Percentiles rank a stretch among this genome's conserved stretches.
Conservation (phyloP, 768 basidiomycete species). For the Nidularia pulvinata region DNA sequence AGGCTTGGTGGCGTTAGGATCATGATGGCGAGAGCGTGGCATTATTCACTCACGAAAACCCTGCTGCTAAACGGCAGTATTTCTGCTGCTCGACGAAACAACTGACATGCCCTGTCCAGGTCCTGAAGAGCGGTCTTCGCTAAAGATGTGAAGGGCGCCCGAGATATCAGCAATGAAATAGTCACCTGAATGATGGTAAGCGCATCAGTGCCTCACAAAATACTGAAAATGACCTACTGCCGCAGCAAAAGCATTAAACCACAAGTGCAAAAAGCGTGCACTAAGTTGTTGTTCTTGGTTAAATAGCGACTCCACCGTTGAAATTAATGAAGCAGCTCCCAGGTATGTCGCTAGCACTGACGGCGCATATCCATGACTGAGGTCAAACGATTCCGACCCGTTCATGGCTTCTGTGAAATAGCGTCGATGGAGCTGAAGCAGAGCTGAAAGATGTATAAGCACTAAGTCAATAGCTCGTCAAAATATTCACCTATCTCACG, state of each 20-base stretch:
- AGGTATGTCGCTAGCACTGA: conserved; percentile 73
- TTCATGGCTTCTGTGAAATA: conserved; percentile 71
- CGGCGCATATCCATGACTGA: conserved; percentile 63
- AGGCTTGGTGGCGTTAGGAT: conserved; percentile 30
- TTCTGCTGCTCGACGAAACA: conserved; percentile 57
- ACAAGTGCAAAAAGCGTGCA: conserved; percentile 68
- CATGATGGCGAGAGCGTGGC: background rate
- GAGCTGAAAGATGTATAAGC: conserved; percentile 31
- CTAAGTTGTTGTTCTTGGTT: conserved; percentile 59
- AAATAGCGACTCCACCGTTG: conserved; percentile 54
- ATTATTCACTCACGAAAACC: conserved; percentile 43
- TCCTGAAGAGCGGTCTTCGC: conserved; percentile 61
- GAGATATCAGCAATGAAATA: conserved; percentile 61
- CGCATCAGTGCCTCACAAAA: background rate
- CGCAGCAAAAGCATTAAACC: conserved; percentile 76
- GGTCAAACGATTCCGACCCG: conserved; percentile 47
- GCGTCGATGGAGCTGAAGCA: conserved; percentile 67
- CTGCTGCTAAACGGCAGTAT: conserved; percentile 62
- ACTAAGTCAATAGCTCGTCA: background rate
- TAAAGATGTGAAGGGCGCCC: conserved; percentile 57
- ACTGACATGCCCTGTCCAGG: conserved; percentile 53
- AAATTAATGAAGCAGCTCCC: conserved; percentile 56
- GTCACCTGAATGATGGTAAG: conserved; percentile 42
- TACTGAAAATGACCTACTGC: conserved; percentile 44
- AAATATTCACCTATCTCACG: conserved; percentile 56